Evolutionary conservation across 331 rosid species (phyloP), one percentile per base, ranked within the genome.

Genomic region (Phaseolus coccineus): DNA sequence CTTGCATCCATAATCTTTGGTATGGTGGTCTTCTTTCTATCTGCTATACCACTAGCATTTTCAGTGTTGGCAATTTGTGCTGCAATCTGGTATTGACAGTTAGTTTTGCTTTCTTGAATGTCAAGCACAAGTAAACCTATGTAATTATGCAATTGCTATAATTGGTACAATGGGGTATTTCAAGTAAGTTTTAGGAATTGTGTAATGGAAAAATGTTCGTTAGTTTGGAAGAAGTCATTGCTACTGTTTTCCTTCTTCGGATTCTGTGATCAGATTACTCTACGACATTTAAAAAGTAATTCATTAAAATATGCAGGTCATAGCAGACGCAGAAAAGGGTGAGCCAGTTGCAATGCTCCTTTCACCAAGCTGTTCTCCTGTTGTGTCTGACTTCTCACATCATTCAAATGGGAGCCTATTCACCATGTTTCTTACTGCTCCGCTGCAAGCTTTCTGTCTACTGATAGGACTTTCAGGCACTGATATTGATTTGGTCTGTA

Each of bases 381-480:
- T 84, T 57, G 25, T 78, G 30, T 68, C 87, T 24, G 85, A 83
- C 53, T 93, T 63, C 80, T 82, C 90, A 31, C 84, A 72, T 71
- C 84, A 90, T 80, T 80, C 86, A 59, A 85, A 81, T 70, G 99
- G 97, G 69, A 90, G 98, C 87, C 83, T 91, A 39, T 95, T 95
- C 88, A 95, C 99, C 85, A 77, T 89, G 90, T 95, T 95, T 79
- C 93, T 95, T 63, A 89, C 99, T 37, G 92, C 96, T 83, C 99
- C 99, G 0, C 64, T 95, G 85, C 99, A 93, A 87, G 97, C 96
- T 80, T 83, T 95, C 76, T 91, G 96, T 84, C 80, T 91, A 72
- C 71, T 95, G 90, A 81, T 95, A 28, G 94, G 95, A 84, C 77
- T 87, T 85, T 85, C 96, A 39, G 90, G 89, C 81, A 65, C 92